Conservation (phyloP, 129 eudicot genomes). For the Saussurea involucrata region DNA sequence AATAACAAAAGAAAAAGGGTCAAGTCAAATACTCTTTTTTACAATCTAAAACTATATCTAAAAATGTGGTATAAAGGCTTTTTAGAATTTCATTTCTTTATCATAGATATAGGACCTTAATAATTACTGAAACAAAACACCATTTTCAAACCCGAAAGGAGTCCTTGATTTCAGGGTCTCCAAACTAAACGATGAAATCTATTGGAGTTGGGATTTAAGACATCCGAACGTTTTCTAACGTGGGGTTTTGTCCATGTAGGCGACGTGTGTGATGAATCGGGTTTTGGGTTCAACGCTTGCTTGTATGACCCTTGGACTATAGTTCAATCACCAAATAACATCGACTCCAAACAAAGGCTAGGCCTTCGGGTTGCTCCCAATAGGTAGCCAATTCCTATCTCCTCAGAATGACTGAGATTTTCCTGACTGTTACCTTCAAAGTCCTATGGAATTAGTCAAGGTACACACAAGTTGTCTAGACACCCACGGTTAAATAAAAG, state of each 20-base stretch:
- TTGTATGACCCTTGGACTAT: conserved; percentile 31
- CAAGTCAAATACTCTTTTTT: too few species aligned
- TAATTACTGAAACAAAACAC: too few species aligned
- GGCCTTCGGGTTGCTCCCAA: not conserved
- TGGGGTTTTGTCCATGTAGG: conserved; percentile 23
- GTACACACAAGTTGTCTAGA: not conserved
- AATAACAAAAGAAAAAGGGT: not conserved
- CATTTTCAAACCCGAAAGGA: not conserved
- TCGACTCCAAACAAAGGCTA: conserved; percentile 8
- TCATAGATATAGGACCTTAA: too few species aligned
- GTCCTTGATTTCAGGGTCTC: not conserved
- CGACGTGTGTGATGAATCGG: conserved; percentile 32
- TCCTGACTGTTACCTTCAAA: not conserved
- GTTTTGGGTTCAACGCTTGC: conserved; percentile 38
- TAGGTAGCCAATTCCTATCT: not conserved
- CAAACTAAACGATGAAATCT: not conserved
- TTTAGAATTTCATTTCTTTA: too few species aligned
- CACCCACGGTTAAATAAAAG: not conserved
- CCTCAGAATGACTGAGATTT: not conserved
- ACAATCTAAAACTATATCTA: too few species aligned
- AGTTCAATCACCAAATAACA: conserved; percentile 35
- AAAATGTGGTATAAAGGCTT: too few species aligned
- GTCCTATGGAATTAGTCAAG: not conserved
- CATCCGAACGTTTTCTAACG: not conserved
- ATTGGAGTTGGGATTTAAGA: not conserved